phyloP scores from a whole-genome alignment of 441 rosid genomes.

The Adansonia madagascariensis region DNA sequence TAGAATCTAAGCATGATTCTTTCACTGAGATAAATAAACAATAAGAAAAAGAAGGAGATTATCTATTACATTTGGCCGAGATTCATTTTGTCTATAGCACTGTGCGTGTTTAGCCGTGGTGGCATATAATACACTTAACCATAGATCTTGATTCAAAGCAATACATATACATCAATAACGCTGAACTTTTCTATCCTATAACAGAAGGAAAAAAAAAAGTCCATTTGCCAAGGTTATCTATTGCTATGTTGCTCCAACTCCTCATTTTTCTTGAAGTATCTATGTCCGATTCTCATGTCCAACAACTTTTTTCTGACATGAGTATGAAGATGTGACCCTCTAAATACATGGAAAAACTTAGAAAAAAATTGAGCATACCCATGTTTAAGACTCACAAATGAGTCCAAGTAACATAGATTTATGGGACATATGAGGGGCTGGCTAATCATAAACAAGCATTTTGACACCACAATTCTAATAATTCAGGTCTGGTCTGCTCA shows the following conservation, averaged over 20 bases:
- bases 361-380: too few relatives aligned
- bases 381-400: too few relatives aligned
- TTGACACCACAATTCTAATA: neutral
- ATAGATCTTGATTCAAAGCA: neutral
- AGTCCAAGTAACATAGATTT: too few relatives aligned
- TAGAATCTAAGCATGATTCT: conserved; percentile 18
- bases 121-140: neutral
- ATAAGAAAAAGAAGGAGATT: neutral
- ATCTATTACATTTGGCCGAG: neutral
- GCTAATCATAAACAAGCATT: neutral
- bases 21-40: neutral
- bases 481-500: neutral
- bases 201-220: neutral
- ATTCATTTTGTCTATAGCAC: neutral
- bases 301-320: too few relatives aligned
- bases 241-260: too few relatives aligned
- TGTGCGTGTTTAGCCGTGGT: neutral
- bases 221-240: neutral
- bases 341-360: too few relatives aligned
- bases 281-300: too few relatives aligned
- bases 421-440: neutral
- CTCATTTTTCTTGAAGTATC: too few relatives aligned
- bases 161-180: neutral
- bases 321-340: too few relatives aligned
- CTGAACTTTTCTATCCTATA: neutral